Percentiles rank a stretch among this genome's conserved stretches.
Conservation (phyloP, 495 filamentous ascomycete species). For the Trichoderma gamsii region DNA sequence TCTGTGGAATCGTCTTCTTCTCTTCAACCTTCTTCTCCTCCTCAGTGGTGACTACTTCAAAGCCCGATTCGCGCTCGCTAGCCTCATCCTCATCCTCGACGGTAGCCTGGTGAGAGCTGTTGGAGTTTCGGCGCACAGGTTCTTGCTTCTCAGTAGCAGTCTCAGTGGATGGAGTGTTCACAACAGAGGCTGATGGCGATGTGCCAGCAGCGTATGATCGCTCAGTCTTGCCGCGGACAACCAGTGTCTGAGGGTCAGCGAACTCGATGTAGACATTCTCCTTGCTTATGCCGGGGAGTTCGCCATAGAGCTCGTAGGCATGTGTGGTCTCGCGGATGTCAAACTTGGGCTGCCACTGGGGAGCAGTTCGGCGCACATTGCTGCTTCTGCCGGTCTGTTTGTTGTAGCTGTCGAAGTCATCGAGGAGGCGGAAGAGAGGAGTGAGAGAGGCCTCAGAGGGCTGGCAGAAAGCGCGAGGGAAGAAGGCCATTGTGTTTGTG, state of each 20-base stretch:
- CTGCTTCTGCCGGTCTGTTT: slow-evolving; percentile 28
- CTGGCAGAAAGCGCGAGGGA: slow-evolving; percentile 22
- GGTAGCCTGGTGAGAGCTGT: slow-evolving; percentile 49
- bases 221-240: slow-evolving; percentile 59
- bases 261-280: slow-evolving; percentile 72
- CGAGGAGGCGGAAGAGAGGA: slow-evolving; percentile 65
- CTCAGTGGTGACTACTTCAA: slow-evolving; percentile 17
- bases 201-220: slow-evolving; percentile 40
- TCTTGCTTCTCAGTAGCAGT: slow-evolving; percentile 26
- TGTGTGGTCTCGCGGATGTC: slow-evolving; percentile 62
- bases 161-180: slow-evolving; percentile 33
- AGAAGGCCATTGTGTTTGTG: slow-evolving; percentile 27
- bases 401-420: slow-evolving; percentile 56
- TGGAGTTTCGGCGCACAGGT: slow-evolving; percentile 2
- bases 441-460: slow-evolving; percentile 38
- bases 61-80: slow-evolving; percentile 14
- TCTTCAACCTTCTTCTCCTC: slow-evolving; percentile 23
- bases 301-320: slow-evolving; percentile 69
- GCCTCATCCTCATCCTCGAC: slow-evolving; percentile 51
- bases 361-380: slow-evolving; percentile 24
- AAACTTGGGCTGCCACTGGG: slow-evolving; percentile 61
- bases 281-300: slow-evolving; percentile 70
- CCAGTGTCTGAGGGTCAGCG: slow-evolving; percentile 60
- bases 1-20: slow-evolving; percentile 24
- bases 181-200: slow-evolving; percentile 33